Conservation (phyloP, 2,329 filamentous ascomycete genomes). For the Fusarium phyllophilum region DNA sequence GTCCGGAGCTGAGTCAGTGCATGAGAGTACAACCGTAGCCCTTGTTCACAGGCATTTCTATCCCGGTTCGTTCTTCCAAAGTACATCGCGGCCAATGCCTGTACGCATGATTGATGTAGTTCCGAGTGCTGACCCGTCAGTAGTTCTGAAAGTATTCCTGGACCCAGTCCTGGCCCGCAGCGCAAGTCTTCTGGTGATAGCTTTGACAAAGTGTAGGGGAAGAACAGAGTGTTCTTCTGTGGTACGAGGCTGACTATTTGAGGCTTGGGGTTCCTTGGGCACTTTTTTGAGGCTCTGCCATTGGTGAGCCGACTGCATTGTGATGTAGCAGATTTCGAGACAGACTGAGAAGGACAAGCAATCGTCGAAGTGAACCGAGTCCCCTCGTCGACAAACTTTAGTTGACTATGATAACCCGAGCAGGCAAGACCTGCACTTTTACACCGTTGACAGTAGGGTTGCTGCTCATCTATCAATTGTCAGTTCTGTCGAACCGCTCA, state of each 20-base stretch:
- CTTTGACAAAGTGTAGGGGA: slow-evolving; percentile 25
- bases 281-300: background rate
- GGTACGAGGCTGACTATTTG: background rate
- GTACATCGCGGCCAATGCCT: slow-evolving; percentile 15
- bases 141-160: background rate
- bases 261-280: background rate
- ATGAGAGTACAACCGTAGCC: slow-evolving; percentile 5
- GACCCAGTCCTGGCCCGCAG: background rate
- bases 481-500: background rate
- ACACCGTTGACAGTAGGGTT: slow-evolving; percentile 25
- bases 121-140: background rate
- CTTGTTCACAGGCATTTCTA: slow-evolving; percentile 10
- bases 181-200: background rate
- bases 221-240: slow-evolving; percentile 7
- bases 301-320: background rate
- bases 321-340: background rate
- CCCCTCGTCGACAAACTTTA: slow-evolving; percentile 28
- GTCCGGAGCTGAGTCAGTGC: slow-evolving; percentile 15
- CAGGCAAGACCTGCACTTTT: slow-evolving; percentile 20
- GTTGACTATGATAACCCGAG: slow-evolving; percentile 24
- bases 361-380: background rate
- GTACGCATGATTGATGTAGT: slow-evolving; percentile 17
- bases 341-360: background rate
- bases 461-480: slow-evolving; percentile 15
- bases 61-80: slow-evolving; percentile 17